phyloP scores from a whole-genome alignment of 768 basidiomycete species.

The Amylocystis lapponica region DNA sequence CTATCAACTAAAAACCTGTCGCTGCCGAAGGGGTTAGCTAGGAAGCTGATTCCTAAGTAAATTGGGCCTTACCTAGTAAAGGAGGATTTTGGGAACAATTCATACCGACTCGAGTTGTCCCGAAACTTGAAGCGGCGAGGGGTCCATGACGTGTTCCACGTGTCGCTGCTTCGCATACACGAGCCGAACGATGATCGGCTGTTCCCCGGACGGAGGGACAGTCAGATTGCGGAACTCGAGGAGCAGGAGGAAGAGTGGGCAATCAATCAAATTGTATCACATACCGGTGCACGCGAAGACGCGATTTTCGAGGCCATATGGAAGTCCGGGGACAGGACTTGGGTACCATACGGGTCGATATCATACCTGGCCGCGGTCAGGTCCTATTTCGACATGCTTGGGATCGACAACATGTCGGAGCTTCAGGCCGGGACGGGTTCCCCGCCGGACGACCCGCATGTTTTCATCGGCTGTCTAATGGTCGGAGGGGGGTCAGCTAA shows the following conservation, averaged over 20 bases:
- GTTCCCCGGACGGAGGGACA: conserved; percentile 30
- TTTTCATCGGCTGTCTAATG: no score
- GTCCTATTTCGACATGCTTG: conserved; percentile 21
- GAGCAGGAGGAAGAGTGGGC: conserved; percentile 21
- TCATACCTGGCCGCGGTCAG: conserved; percentile 14
- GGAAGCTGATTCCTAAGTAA: conserved; percentile 32
- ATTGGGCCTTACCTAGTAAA: conserved; percentile 34
- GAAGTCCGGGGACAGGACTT: conserved; percentile 29
- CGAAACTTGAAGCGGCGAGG: conserved; percentile 17
- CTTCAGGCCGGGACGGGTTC: not conserved
- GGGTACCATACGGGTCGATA: conserved; percentile 25
- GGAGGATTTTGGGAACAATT: conserved; percentile 12
- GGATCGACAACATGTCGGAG: conserved; percentile 2
- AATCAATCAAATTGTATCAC: conserved; percentile 20
- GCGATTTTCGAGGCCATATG: conserved; percentile 29
- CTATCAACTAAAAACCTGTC: conserved; percentile 33
- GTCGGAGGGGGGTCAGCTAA: no score
- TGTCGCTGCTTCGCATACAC: conserved; percentile 22
- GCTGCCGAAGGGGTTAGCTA: conserved; percentile 26
- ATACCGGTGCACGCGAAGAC: conserved; percentile 18
- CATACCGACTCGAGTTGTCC: conserved; percentile 28
- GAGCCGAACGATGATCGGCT: conserved; percentile 26
- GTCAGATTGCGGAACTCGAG: conserved; percentile 18
- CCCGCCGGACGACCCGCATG: conserved; percentile 5
- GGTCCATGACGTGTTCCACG: conserved; percentile 35